Base-by-base conservation (phyloP, 495 filamentous ascomycete genomes). In the Trichoderma asperelloides region DNA sequence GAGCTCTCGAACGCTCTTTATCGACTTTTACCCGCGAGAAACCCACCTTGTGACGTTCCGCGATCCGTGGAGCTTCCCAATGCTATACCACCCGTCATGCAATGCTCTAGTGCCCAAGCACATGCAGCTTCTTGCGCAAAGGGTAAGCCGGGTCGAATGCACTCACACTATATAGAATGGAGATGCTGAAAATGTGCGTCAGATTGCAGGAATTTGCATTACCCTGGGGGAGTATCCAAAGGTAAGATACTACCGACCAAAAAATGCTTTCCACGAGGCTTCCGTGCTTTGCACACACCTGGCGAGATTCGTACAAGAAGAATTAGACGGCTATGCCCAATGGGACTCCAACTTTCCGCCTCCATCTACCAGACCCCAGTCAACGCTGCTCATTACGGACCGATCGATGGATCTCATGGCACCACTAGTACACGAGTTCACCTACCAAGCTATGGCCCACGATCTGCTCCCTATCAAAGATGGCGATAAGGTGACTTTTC, bases 361-460 rank as follows among this genome's bases (percentile, higher is more conserved):
- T 5, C 89, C 79, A 30, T 86, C 87, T n/a, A 83, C 87, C 37
- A 83, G 94, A 60, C 96, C 94, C 18, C 87, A 90, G 64, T 93
- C 91, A 16, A 85, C 93, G 8, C 82, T 98, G 2, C 81, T 96
- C 70, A 89, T 98, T 64, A 89, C 91, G 1, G 95, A 98, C 78
- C 85, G 95, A 66, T 91, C 92, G 13, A 92, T 98, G 88, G 95
- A 98, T 74, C 72, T 97, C 1, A 86, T 88, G 74, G 85, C 95
- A 21, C 96, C 95, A 7, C 73, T 97, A 12, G 66, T 98, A 12
- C 95, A 98, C 76, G 95, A 98, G 72, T 98, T 98, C 72, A 98
- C 96, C 12, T 98, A 97, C 74, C 95, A 98, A 76, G 91, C 94
- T 33, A 98, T 98, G 94, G 92, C 91, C 21, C 91, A 96, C 74